Evolutionary conservation across 2,329 filamentous ascomycete species (phyloP).

Genomic region (Rutstroemia sp.): DNA sequence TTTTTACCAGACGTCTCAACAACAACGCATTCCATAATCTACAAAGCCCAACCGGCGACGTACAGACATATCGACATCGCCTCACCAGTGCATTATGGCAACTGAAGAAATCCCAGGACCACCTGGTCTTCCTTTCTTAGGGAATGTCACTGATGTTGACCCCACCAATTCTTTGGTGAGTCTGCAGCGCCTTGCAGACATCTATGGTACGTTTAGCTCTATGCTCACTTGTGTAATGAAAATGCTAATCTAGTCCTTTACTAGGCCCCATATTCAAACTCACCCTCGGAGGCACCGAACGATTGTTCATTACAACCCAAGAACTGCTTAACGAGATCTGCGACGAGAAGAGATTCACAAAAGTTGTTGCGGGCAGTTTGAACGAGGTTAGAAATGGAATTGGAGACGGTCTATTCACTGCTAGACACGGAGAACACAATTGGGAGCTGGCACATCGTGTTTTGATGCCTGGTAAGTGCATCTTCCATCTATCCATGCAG

Average conservation of each 20-base stretch:
- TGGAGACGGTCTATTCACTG: slow-evolving; percentile 62
- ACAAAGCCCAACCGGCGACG: not conserved
- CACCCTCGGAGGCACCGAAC: slow-evolving; percentile 37
- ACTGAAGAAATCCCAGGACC: slow-evolving; percentile 16
- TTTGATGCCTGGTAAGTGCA: slow-evolving; percentile 42
- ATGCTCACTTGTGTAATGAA: not conserved
- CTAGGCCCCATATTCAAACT: slow-evolving; percentile 49
- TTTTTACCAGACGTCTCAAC: not conserved
- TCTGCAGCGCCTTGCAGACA: slow-evolving; percentile 50
- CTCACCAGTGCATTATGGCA: slow-evolving; percentile 7
- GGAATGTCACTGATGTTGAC: slow-evolving; percentile 52
- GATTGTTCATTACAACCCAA: slow-evolving; percentile 45
- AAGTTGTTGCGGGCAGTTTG: slow-evolving; percentile 44
- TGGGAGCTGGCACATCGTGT: slow-evolving; percentile 62
- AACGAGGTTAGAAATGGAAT: slow-evolving; percentile 51
- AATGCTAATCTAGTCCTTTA: not conserved
- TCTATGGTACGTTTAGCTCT: slow-evolving; percentile 46
- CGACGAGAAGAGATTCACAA: slow-evolving; percentile 57
- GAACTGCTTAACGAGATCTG: slow-evolving; percentile 56
- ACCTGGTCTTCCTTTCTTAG: slow-evolving; percentile 14
- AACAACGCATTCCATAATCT: not conserved
- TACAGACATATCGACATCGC: not conserved
- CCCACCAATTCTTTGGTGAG: slow-evolving; percentile 48
- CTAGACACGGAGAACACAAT: slow-evolving; percentile 42
- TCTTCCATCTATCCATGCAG: not conserved